phyloP scores from a whole-genome alignment of 495 filamentous ascomycete species.

The Umbilicaria muhlenbergii region DNA sequence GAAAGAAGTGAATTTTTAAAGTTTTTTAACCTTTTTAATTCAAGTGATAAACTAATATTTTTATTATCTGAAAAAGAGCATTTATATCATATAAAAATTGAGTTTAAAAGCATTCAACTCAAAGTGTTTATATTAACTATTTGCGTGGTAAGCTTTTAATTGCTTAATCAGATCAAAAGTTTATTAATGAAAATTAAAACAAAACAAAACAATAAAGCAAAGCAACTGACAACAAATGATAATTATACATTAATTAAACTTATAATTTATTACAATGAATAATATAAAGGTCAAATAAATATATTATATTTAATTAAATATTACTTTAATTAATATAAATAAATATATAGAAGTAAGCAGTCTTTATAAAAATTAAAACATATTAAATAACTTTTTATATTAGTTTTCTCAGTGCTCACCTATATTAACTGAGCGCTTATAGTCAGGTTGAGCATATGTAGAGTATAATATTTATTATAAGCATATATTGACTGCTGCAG shows the following conservation, averaged over 20 bases:
- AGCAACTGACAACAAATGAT: too few relatives aligned
- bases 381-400: neutral
- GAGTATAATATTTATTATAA: too few relatives aligned
- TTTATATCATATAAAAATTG: too few relatives aligned
- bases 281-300: neutral
- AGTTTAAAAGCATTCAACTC: too few relatives aligned
- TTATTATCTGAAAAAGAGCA: too few relatives aligned
- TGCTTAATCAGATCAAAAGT: too few relatives aligned
- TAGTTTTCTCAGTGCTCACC: neutral
- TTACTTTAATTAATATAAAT: neutral
- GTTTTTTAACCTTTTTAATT: too few relatives aligned
- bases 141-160: too few relatives aligned
- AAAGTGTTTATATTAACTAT: slow-evolving; percentile 1
- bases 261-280: neutral
- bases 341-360: neutral
- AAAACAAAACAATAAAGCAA: neutral
- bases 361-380: too few relatives aligned
- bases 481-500: too few relatives aligned
- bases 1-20: too few relatives aligned
- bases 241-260: neutral
- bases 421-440: neutral
- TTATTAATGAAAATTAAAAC: neutral
- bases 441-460: neutral
- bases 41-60: too few relatives aligned
- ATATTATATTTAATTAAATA: neutral